These are phyloP conservation scores for Mikania micrantha DNA, from an alignment of 129 eudicot genomes.

Conservation along the genomic window DNA sequence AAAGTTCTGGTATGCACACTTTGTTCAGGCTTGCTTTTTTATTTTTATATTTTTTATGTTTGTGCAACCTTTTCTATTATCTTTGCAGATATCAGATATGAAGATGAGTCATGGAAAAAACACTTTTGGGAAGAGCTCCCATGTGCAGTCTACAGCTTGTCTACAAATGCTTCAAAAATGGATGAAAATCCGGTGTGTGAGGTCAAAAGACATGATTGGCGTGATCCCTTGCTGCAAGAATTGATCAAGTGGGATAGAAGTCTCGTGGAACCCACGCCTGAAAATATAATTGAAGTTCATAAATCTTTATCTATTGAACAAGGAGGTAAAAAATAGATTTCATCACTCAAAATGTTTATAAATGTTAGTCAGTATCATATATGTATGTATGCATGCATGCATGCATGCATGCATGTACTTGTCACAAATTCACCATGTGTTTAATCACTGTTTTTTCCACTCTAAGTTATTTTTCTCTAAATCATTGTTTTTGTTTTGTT, in stretches of 20 bases:
- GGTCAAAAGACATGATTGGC: slow-evolving; percentile 73
- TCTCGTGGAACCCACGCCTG: slow-evolving; percentile 55
- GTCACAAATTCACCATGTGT: not conserved
- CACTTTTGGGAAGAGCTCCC: slow-evolving; percentile 93
- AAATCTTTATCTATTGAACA: slow-evolving; percentile 11
- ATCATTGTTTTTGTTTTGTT: too few species aligned
- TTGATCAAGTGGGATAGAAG: slow-evolving; percentile 79
- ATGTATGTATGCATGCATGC: not conserved
- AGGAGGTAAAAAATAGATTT: slow-evolving; percentile 21
- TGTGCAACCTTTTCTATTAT: not conserved
- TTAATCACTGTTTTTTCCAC: not conserved
- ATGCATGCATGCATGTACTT: not conserved
- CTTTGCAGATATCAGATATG: slow-evolving; percentile 38
- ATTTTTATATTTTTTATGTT: not conserved
- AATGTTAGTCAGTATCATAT: not conserved
- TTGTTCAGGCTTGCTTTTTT: not conserved
- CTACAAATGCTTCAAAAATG: slow-evolving; percentile 24
- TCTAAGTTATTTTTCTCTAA: not conserved
- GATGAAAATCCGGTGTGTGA: slow-evolving; percentile 38
- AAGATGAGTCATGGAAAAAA: slow-evolving; percentile 21
- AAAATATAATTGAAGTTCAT: slow-evolving; percentile 23
- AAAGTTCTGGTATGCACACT: slow-evolving; percentile 16
- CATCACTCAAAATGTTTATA: slow-evolving; percentile 14
- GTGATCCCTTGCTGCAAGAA: slow-evolving; percentile 44
- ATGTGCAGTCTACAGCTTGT: slow-evolving; percentile 80